These are phyloP conservation scores for Annulohypoxylon truncatum DNA, from an alignment of 2,329 filamentous ascomycete genomes.

Conservation along the genomic window DNA sequence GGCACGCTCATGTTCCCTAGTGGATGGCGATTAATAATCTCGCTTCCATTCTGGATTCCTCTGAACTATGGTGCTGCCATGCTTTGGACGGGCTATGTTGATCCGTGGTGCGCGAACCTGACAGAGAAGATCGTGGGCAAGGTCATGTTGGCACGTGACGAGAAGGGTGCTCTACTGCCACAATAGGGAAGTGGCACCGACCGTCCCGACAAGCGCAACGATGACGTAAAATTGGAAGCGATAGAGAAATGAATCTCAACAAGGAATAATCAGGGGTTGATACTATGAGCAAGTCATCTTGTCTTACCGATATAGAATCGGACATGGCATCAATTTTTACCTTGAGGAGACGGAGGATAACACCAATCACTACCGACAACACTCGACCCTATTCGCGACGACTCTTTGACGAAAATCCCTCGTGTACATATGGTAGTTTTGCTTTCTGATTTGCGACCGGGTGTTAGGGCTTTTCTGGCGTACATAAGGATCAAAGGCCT, in stretches of 20 bases:
- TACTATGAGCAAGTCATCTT: not conserved
- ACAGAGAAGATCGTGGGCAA: constrained; percentile 55
- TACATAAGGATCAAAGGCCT: constrained; percentile 28
- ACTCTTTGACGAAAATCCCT: constrained; percentile 1
- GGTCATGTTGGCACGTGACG: constrained; percentile 48
- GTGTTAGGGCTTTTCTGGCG: constrained; percentile 35
- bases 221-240: constrained; percentile 7
- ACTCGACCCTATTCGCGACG: constrained; percentile 2
- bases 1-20: constrained; percentile 55
- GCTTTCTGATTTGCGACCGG: constrained; percentile 22
- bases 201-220: constrained; percentile 14
- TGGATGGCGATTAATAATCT: constrained; percentile 52
- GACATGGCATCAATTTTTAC: not conserved
- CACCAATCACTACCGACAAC: not conserved
- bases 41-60: constrained; percentile 59
- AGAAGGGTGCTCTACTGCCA: constrained; percentile 50
- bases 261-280: not conserved
- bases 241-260: constrained; percentile 1
- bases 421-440: constrained; percentile 25
- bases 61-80: constrained; percentile 60
- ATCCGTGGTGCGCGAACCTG: constrained; percentile 61
- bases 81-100: constrained; percentile 65
- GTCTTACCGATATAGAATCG: not conserved
- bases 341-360: not conserved
- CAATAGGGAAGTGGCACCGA: constrained; percentile 41